These are phyloP conservation scores for Oryza nivara DNA, from an alignment of 176 grass and related monocot species.

Conservation along the genomic window DNA sequence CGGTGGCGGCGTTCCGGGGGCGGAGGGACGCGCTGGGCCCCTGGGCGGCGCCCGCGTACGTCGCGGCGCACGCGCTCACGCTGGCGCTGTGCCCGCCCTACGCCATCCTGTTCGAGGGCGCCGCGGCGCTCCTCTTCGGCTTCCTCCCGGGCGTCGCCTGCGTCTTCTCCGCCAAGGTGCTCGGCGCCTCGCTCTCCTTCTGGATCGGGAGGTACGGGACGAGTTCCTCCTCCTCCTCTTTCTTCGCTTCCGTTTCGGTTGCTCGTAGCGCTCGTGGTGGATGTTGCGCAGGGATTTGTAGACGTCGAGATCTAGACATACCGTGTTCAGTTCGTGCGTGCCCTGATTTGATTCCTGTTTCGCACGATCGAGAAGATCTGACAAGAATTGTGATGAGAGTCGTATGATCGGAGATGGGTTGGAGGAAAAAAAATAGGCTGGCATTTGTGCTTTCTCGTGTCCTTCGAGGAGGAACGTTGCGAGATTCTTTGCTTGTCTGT, in stretches of 20 bases:
- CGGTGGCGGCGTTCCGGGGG: conserved; percentile 50
- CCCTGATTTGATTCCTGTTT: background rate
- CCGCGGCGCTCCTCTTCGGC: conserved; percentile 77
- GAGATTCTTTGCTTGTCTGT: conserved; percentile 5
- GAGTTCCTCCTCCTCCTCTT: background rate
- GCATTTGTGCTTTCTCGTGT: background rate
- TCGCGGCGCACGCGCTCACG: conserved; percentile 75
- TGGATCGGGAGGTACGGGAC: conserved; percentile 85
- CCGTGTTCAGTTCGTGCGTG: background rate
- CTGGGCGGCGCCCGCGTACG: conserved; percentile 81
- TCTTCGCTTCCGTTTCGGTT: background rate
- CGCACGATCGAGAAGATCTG: background rate
- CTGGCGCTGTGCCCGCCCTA: conserved; percentile 86
- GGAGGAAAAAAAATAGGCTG: background rate
- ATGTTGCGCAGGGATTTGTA: background rate
- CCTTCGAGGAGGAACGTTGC: conserved; percentile 12
- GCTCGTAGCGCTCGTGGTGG: background rate
- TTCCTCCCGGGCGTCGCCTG: conserved; percentile 84
- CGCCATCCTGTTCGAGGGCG: conserved; percentile 94
- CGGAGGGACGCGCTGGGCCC: conserved; percentile 56
- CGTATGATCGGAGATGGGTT: background rate
- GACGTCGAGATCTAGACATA: conserved; percentile 17
- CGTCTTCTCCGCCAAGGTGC: conserved; percentile 95
- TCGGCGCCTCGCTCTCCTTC: conserved; percentile 94
- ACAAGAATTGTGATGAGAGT: background rate